A percentile compares a stretch with the other conserved stretches of the same genome.
Conservation (phyloP, 1,139 yeast species). For the Sugiyamaella neomexicana region DNA sequence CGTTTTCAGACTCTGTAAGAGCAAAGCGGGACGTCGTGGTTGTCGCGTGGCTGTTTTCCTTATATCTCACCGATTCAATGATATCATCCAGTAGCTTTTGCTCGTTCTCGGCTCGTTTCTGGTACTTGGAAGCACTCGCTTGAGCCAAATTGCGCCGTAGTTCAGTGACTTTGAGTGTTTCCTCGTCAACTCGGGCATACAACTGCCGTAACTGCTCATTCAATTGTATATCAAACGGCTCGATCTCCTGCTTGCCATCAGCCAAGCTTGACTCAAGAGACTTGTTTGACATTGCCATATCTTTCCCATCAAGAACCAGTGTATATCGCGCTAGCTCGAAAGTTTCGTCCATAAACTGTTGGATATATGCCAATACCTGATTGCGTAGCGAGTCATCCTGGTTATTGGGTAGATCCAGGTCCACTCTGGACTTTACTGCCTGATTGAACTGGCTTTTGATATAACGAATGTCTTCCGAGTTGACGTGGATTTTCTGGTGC, state of each 20-base stretch:
- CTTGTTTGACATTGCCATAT: conserved; percentile 25
- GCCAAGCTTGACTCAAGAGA: conserved; percentile 26
- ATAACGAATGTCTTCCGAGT: conserved; percentile 52
- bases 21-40: conserved; percentile 6
- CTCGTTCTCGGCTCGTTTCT: conserved; percentile 22
- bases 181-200: conserved; percentile 52
- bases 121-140: conserved; percentile 28
- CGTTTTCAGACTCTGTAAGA: conserved; percentile 15
- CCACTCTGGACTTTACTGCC: conserved; percentile 47
- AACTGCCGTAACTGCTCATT: conserved; percentile 51
- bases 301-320: conserved; percentile 49
- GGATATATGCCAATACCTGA: conserved; percentile 48
- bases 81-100: conserved; percentile 15
- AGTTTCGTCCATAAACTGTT: conserved; percentile 47
- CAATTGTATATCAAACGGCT: conserved; percentile 59
- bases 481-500: conserved; percentile 46
- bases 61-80: conserved; percentile 8
- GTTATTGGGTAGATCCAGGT: conserved; percentile 48
- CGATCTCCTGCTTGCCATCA: conserved; percentile 41
- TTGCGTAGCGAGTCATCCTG: conserved; percentile 50
- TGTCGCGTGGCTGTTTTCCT: neutral
- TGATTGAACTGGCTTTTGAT: conserved; percentile 48
- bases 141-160: conserved; percentile 52
- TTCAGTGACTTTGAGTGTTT: conserved; percentile 51
- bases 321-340: conserved; percentile 56